Base-by-base conservation (phyloP, 2,329 filamentous ascomycete genomes). In the Phialophora chinensis region DNA sequence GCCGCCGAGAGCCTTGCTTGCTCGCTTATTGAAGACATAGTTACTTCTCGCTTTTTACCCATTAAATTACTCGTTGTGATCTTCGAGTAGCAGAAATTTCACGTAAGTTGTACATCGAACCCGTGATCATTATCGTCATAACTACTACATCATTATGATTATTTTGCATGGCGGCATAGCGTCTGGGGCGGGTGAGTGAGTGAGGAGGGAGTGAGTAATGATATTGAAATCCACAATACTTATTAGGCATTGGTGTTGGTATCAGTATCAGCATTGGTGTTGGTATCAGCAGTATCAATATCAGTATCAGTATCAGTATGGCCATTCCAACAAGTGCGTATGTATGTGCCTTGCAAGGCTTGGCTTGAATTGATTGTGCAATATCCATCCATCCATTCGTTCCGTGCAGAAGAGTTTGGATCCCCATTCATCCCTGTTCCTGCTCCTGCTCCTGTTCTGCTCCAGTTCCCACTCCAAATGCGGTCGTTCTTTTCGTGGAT, bases 401-500 rank as follows among this genome's bases (percentile, higher is more conserved):
- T 17, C 17, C 38, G 33, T 44, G 38, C 38, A 44, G 7, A n/a
- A 1, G 6, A 10, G 11, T 35, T 31, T 8, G 31, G 31, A 31
- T 31, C 31, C 10, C 17, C 38, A 8, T 42, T 4, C 35, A 38
- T 42, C 4, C 38, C 38, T n/a, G 38, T 17, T 4, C 38, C 38
- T n/a, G 6, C 14, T n/a, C 38, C 38, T n/a, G 7, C 38, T 44
- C 38, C 38, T n/a, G 17, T 6, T n/a, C 38, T 7, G 38, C 38
- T 44, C 38, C 17, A 44, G 38, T 7, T 44, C 14, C 38, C 6
- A 44, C 14, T n/a, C 38, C 44, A 54, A 62, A 53, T 62, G 53
- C 52, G 50, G 25, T 62, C 60, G 27, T 62, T 56, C 60, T 62
- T 62, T 62, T 62, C 60, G 53, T 62, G 52, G 60, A 62, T 50